These are phyloP conservation scores for Vitis labrusca DNA, from an alignment of 164 flowering plant species.

Conservation along the genomic window DNA sequence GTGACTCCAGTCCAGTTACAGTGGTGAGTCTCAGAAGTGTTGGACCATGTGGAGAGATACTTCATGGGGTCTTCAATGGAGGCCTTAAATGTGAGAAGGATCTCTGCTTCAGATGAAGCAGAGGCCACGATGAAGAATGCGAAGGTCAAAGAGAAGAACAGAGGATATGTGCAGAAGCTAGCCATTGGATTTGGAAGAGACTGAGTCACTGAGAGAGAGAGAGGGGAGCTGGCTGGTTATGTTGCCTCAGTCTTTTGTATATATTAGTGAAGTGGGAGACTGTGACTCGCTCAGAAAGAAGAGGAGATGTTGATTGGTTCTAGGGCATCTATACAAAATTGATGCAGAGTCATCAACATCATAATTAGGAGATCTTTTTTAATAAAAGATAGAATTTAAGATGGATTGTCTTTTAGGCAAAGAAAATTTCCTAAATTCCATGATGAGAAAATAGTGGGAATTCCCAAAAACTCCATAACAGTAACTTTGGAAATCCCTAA, in stretches of 20 bases:
- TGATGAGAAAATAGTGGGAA: too few relatives aligned
- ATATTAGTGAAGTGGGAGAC: slow-evolving; percentile 8
- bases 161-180: slow-evolving; percentile 2
- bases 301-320: slow-evolving; percentile 9
- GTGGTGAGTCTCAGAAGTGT: slow-evolving; percentile 35
- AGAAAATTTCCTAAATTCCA: too few relatives aligned
- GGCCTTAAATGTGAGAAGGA: slow-evolving; percentile 64
- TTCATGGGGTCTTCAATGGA: slow-evolving; percentile 62
- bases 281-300: background rate
- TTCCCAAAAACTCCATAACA: too few relatives aligned
- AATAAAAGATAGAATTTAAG: slow-evolving; percentile 3
- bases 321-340: slow-evolving; percentile 5
- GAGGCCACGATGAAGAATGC: slow-evolving; percentile 27
- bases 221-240: slow-evolving; percentile 6
- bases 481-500: too few relatives aligned
- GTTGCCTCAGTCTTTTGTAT: slow-evolving; percentile 8
- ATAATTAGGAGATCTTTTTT: background rate
- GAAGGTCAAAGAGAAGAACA: slow-evolving; percentile 23
- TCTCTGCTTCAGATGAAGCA: slow-evolving; percentile 48
- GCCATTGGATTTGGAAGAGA: slow-evolving; percentile 21
- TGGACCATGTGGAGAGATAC: slow-evolving; percentile 75
- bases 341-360: slow-evolving; percentile 2
- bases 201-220: background rate
- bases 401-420: too few relatives aligned
- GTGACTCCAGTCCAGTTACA: slow-evolving; percentile 88